Evolutionary conservation across 495 filamentous ascomycete genomes (phyloP).

Genomic region (Neurospora sp.): DNA sequence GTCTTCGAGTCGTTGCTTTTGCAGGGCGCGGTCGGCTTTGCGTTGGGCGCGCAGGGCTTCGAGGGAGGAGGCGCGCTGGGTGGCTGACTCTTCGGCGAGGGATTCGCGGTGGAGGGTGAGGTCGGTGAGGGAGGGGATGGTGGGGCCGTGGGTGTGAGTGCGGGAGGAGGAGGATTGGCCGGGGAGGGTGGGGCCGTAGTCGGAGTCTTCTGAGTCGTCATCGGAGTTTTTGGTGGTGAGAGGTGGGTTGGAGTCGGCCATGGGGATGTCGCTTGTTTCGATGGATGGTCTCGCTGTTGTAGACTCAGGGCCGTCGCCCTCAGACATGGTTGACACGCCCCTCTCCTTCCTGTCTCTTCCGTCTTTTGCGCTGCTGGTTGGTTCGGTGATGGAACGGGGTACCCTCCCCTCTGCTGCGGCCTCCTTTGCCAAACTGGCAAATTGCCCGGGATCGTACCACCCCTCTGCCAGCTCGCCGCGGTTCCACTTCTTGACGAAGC

Average conservation of each 20-base stretch:
- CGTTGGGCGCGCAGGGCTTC: slow-evolving; percentile 50
- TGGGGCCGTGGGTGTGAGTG: slow-evolving; percentile 46
- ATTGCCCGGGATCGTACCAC: slow-evolving; percentile 76
- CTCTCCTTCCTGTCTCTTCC: background rate
- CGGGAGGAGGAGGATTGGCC: slow-evolving; percentile 1
- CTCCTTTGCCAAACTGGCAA: slow-evolving; percentile 34
- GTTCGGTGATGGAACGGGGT: background rate
- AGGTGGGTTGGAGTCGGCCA: background rate
- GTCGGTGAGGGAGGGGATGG: slow-evolving; percentile 68
- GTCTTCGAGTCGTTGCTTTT: slow-evolving; percentile 64
- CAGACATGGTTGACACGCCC: background rate
- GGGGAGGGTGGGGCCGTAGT: slow-evolving; percentile 64
- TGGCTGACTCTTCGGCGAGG: slow-evolving; percentile 36
- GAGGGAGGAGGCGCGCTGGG: slow-evolving; percentile 27
- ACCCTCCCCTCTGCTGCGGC: background rate
- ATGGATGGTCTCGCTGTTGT: background rate
- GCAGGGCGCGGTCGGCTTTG: slow-evolving; percentile 47
- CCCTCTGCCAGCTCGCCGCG: slow-evolving; percentile 82
- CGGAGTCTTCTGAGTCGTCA: slow-evolving; percentile 50
- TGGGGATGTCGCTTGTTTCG: background rate
- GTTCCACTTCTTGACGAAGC: slow-evolving; percentile 90
- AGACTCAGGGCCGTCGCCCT: background rate
- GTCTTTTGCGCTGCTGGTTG: background rate
- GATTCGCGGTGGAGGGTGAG: slow-evolving; percentile 49
- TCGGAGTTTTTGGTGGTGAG: slow-evolving; percentile 10